phyloP scores from a whole-genome alignment of 352 stramenopile species.

The Phytophthora cactorum region DNA sequence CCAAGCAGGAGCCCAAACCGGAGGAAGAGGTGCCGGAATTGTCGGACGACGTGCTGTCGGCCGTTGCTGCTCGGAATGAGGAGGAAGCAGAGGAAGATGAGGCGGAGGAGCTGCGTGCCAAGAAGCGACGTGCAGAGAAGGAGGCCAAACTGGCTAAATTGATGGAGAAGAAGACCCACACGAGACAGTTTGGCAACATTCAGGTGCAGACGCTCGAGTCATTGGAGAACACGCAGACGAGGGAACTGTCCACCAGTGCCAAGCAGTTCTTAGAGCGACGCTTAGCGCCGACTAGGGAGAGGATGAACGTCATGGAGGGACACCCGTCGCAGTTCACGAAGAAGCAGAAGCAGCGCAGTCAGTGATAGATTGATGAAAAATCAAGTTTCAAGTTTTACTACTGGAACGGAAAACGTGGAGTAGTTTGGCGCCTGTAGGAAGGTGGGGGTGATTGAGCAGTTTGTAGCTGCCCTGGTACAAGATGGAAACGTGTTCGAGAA shows the following conservation, averaged over 20 bases:
- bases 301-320: slow-evolving; percentile 76
- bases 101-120: slow-evolving; percentile 23
- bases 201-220: slow-evolving; percentile 72
- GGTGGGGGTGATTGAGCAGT: too few species aligned
- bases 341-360: slow-evolving; percentile 63
- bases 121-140: slow-evolving; percentile 33
- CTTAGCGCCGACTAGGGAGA: slow-evolving; percentile 52
- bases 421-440: too few species aligned
- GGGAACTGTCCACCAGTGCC: slow-evolving; percentile 51
- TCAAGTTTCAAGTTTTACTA: too few species aligned
- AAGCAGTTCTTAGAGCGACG: slow-evolving; percentile 61
- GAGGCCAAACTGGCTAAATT: slow-evolving; percentile 33
- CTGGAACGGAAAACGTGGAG: too few species aligned
- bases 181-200: slow-evolving; percentile 77
- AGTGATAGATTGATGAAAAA: neutral
- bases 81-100: slow-evolving; percentile 60
- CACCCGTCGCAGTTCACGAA: slow-evolving; percentile 76
- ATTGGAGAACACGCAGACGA: slow-evolving; percentile 49
- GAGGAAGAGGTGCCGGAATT: slow-evolving; percentile 49
- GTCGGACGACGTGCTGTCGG: slow-evolving; percentile 66
- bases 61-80: slow-evolving; percentile 68
- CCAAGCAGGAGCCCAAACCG: slow-evolving; percentile 27
- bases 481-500: too few species aligned
- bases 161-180: slow-evolving; percentile 64
- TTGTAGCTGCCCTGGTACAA: too few species aligned